Evolutionary conservation across 106 monocot species (phyloP), one percentile per base, ranked within the genome.

Genomic region (Iris macrosiphon): DNA sequence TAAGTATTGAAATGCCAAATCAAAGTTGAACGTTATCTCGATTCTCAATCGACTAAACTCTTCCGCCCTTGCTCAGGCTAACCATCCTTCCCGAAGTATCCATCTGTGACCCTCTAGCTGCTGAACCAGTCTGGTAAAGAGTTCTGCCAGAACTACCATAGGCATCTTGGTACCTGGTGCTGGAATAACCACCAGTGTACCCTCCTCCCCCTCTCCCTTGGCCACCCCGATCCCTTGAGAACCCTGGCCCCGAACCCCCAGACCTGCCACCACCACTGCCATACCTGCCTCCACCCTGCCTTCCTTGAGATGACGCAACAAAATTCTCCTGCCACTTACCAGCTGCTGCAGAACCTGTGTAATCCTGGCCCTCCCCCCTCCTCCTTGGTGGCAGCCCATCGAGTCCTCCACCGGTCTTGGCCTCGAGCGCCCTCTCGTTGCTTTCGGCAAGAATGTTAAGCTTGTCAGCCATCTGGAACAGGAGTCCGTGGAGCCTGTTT

Each of bases 381-480:
- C 90, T 67, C 32, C 81, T 71, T 1, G 71, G 49, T 4, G 87
- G 87, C 15, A 79, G 52, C 18, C 87, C 92, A 21, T 93, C 92
- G 15, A 87, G 71, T 7, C 83, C 83, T 0, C 83, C 87, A 14
- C 92, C 87, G 7, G 83, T 83, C 68, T 62, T 80, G 0, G 69
- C 80, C 59, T 93, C 87, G 33, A 63, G 83, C 3, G 92, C 87
- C 42, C 87, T 79, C 64, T 93, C 87, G 12, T 93, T 93, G 77
- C 73, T 77, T 35, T 93, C 92, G 15, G 80, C 83, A 31, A 93
- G 71, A 41, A 93, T 70, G 0, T 39, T 60, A 31, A 93, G 83
- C 69, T 93, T 93, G 37, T 93, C 87, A 9, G 80, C 76, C 73
- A 93, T 77, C 71, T 83, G 83, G 63, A 87, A 83, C 25, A 80